Conservation (phyloP, 2,329 filamentous ascomycete genomes). For the Rutstroemia sp. region DNA sequence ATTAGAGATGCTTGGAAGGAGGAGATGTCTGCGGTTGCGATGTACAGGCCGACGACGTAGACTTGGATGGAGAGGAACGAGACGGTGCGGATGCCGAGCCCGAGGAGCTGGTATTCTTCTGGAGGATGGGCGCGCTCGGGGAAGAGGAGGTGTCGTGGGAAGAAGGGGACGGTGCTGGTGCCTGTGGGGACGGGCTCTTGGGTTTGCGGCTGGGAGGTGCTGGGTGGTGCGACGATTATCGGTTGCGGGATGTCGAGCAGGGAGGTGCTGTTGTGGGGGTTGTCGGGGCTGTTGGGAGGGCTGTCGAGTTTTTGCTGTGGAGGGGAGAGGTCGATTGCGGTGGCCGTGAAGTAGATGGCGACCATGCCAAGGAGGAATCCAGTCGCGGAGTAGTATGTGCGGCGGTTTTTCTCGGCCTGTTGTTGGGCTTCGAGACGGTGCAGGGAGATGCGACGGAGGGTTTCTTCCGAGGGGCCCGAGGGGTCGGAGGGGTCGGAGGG, state of each 20-base stretch:
- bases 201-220: slow-evolving; percentile 8
- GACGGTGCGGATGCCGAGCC: slow-evolving; percentile 80
- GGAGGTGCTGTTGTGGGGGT: slow-evolving; percentile 17
- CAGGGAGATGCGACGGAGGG: slow-evolving; percentile 21
- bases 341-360: slow-evolving; percentile 27
- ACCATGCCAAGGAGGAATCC: slow-evolving; percentile 26
- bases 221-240: slow-evolving; percentile 24
- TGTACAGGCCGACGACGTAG: slow-evolving; percentile 89
- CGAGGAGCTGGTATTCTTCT: slow-evolving; percentile 71
- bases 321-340: slow-evolving; percentile 21
- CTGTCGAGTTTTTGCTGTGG: slow-evolving; percentile 7
- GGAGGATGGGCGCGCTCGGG: slow-evolving; percentile 64
- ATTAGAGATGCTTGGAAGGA: slow-evolving; percentile 73
- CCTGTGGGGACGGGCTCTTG: slow-evolving; percentile 31
- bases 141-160: slow-evolving; percentile 72
- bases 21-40: slow-evolving; percentile 75
- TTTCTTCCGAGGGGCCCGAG: slow-evolving; percentile 1
- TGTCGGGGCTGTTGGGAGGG: slow-evolving; percentile 30
- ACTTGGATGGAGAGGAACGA: slow-evolving; percentile 87
- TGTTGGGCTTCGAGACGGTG: slow-evolving; percentile 24
- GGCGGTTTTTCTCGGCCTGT: slow-evolving; percentile 26
- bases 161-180: slow-evolving; percentile 26
- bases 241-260: slow-evolving; percentile 2
- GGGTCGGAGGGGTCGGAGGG: background rate
- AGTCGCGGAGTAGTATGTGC: slow-evolving; percentile 22